These are phyloP conservation scores for Didymella pinodella DNA, from an alignment of 2,329 filamentous ascomycete genomes.

Conservation along the genomic window DNA sequence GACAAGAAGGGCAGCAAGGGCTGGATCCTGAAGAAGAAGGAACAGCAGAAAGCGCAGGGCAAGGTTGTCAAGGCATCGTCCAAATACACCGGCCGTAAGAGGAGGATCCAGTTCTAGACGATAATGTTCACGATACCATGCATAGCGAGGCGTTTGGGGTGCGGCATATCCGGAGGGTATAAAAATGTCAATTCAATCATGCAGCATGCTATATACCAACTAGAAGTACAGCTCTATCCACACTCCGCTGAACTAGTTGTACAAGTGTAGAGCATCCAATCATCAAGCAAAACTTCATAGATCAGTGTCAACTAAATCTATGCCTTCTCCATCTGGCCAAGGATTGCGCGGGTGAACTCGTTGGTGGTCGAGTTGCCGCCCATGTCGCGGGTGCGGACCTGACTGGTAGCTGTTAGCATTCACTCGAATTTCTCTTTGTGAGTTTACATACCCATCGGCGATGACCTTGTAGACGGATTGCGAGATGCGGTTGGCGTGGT, in stretches of 20 bases:
- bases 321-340: conserved; percentile 87
- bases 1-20: conserved; percentile 82
- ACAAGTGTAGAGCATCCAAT: conserved; percentile 40
- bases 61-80: conserved; percentile 91
- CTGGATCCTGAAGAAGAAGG: conserved; percentile 87
- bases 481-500: conserved; percentile 98
- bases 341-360: conserved; percentile 92
- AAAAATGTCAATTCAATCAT: conserved; percentile 48
- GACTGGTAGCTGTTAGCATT: conserved; percentile 62
- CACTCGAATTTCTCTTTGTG: not conserved
- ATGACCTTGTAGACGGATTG: conserved; percentile 85
- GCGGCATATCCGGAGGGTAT: conserved; percentile 32
- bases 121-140: conserved; percentile 37
- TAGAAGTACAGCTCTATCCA: conserved; percentile 54
- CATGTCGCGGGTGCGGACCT: conserved; percentile 93
- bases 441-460: conserved; percentile 76
- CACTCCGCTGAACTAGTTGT: conserved; percentile 43
- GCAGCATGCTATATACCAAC: conserved; percentile 52
- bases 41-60: conserved; percentile 92
- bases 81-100: conserved; percentile 92
- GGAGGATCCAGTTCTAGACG: conserved; percentile 75
- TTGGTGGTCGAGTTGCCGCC: conserved; percentile 88
- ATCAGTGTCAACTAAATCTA: conserved; percentile 33
- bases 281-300: conserved; percentile 33
- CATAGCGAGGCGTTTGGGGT: conserved; percentile 49